A percentile compares a stretch with the other conserved stretches of the same genome.
Conservation (phyloP, 805 yeast species). For the Hanseniaspora taiwanica region DNA sequence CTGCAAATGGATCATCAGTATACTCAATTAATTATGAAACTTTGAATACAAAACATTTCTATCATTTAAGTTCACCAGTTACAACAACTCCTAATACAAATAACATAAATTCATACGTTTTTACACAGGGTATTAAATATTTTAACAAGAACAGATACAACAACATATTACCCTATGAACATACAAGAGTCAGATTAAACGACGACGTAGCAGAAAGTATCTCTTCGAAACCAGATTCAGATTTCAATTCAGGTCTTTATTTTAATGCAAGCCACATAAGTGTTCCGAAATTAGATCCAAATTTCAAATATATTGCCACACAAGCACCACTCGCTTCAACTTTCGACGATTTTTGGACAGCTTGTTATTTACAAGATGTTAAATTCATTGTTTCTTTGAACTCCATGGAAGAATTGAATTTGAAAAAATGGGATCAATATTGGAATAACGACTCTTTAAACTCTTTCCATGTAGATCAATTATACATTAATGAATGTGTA, state of each 20-base stretch:
- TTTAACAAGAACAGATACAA: constrained; percentile 75
- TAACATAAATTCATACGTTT: constrained; percentile 23
- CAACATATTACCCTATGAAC: constrained; percentile 77
- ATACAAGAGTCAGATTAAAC: constrained; percentile 49
- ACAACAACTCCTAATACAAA: too few species aligned
- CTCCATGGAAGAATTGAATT: constrained; percentile 57
- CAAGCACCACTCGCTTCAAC: constrained; percentile 82
- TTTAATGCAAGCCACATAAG: constrained; percentile 75
- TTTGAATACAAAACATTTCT: neutral
- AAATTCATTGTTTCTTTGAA: constrained; percentile 70
- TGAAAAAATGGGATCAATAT: constrained; percentile 70
- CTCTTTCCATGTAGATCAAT: constrained; percentile 23
- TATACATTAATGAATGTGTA: constrained; percentile 19
- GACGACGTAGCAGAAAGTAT: too few species aligned
- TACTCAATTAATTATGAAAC: neutral
- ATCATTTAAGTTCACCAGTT: neutral
- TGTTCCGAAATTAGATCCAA: constrained; percentile 26
- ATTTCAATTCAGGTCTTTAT: constrained; percentile 32
- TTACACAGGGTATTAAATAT: constrained; percentile 63
- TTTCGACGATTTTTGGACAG: constrained; percentile 81
- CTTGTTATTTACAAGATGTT: constrained; percentile 48
- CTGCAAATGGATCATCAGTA: neutral
- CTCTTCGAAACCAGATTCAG: too few species aligned
- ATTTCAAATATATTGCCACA: constrained; percentile 56
- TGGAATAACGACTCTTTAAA: constrained; percentile 46